Evolutionary conservation across 345 rosid genomes (phyloP).

Genomic region (Syzygium jambos): DNA sequence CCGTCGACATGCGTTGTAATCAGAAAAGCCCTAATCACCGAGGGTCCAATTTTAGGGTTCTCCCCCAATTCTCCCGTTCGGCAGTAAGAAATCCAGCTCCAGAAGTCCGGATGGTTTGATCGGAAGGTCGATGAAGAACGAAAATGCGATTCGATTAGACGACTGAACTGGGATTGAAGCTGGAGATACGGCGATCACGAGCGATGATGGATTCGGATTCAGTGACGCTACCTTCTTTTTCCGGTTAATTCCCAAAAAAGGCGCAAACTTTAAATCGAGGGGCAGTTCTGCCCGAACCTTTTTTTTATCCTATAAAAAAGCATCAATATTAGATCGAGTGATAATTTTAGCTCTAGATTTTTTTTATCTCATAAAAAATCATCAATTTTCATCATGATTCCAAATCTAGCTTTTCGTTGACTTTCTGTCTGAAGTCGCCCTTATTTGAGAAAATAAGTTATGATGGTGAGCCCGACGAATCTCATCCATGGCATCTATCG

Average conservation of each 20-base stretch:
- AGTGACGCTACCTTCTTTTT: not conserved
- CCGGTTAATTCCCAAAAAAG: not conserved
- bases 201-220: not conserved
- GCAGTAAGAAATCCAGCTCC: not conserved
- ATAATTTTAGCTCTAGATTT: too few relatives aligned
- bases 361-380: too few relatives aligned
- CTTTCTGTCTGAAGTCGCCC: too few relatives aligned
- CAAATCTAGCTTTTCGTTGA: too few relatives aligned
- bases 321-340: too few relatives aligned
- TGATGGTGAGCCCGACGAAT: too few relatives aligned
- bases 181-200: not conserved
- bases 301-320: too few relatives aligned
- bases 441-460: too few relatives aligned
- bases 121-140: not conserved
- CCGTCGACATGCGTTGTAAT: constrained; percentile 39
- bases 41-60: not conserved
- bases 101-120: not conserved
- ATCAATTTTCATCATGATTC: too few relatives aligned
- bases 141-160: not conserved
- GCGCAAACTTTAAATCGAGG: too few relatives aligned
- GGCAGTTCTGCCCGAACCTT: too few relatives aligned
- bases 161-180: not conserved
- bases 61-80: not conserved
- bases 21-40: constrained; percentile 25
- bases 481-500: too few relatives aligned